Base-by-base conservation (phyloP, 495 filamentous ascomycete genomes). In the Neurospora cerealis region DNA sequence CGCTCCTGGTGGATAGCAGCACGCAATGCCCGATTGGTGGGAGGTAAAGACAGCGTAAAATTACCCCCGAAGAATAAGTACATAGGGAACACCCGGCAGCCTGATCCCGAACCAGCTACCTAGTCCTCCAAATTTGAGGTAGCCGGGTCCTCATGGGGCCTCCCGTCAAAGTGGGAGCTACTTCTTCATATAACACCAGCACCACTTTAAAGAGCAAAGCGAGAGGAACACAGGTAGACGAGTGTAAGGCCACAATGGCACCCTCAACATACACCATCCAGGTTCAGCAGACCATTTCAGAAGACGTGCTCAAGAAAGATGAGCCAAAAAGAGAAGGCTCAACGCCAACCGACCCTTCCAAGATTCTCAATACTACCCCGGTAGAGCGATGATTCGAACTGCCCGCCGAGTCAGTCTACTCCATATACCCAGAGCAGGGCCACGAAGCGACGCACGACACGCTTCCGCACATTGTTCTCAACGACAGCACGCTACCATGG, bases 401-500 rank as follows among this genome's bases (percentile, higher is more conserved):
- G 0, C 75, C 76, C 0, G 70, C 73, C 0, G 75, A 77, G 0
- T n/a, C 73, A n/a, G 74, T 87, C 17, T 41, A 87, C 74, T 78
- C 72, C 1, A 19, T 70, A 5, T 87, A 87, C 75, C 87, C 87
- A 0, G 81, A 83, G 0, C 73, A 77, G 3, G 87, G 85, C 13
- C 76, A 82, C 39, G 37, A 70, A 5, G 87, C 83, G 28, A 62
- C 74, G 5, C 73, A 69, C 6, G 37, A 76, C 28, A 82, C 82
- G 1, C 77, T 88, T 7, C 86, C 86, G 0, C 87, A 89, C 73
- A 75, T 88, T 1, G 84, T 87, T 0, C 77, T 88, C 36, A 85
- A 77, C n/a, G 85, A 88, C 72, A 81, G 84, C 0, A 80, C 84
- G 46, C 66, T 87, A 1, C 87, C 87, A 0, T 88, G 87, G 87